phyloP scores from a whole-genome alignment of 768 basidiomycete genomes.

The Floccularia luteovirens region DNA sequence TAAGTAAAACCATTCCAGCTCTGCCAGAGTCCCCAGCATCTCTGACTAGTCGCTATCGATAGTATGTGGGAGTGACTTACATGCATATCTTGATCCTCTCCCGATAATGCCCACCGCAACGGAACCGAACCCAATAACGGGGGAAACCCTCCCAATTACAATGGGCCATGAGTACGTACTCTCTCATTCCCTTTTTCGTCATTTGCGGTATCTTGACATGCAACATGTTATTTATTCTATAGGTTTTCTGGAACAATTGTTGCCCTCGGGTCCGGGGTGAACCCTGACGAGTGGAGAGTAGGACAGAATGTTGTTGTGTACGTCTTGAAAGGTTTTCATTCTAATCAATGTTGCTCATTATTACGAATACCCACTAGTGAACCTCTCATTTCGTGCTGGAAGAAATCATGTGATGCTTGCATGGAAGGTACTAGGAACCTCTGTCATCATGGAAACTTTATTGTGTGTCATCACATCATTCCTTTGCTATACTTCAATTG shows the following conservation, averaged over 20 bases:
- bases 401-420: conserved; percentile 24
- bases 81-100: conserved; percentile 25
- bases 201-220: background rate
- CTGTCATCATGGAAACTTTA: conserved; percentile 23
- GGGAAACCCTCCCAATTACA: conserved; percentile 30
- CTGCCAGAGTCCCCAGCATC: too few relatives aligned
- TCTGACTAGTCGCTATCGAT: too few relatives aligned
- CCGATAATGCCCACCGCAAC: conserved; percentile 21
- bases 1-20: too few relatives aligned
- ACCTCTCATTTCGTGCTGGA: conserved; percentile 31
- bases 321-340: conserved; percentile 3
- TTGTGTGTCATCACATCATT: conserved; percentile 17
- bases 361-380: conserved; percentile 19
- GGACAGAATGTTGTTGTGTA: conserved; percentile 28
- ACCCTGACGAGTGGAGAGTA: conserved; percentile 20
- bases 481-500: background rate
- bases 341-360: background rate
- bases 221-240: background rate
- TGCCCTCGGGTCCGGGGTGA: conserved; percentile 23
- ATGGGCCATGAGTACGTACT: conserved; percentile 39
- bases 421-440: conserved; percentile 21
- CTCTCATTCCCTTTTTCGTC: too few relatives aligned
- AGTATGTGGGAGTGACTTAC: conserved; percentile 43
- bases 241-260: conserved; percentile 28
- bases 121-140: conserved; percentile 25